Base-by-base conservation (phyloP, 306 rosid species). In the Acacia acuminata region DNA sequence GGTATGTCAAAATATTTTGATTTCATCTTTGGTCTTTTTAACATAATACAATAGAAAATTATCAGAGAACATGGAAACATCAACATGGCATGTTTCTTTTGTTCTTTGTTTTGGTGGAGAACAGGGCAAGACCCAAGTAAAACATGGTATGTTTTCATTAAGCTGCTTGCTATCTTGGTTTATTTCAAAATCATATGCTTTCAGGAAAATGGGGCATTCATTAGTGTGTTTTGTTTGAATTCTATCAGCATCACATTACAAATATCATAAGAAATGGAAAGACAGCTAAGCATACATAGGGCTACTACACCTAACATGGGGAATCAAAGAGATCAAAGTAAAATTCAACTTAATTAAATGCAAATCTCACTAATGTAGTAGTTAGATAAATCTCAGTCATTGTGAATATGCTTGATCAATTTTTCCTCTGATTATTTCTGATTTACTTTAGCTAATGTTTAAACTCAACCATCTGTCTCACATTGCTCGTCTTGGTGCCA, bases 131-230 rank as follows among this genome's bases (percentile, higher is more conserved):
- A 10, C 45, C 45, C 45, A 43, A 43, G 45, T 43, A 43, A 2
- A 43, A 43, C 45, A 9, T 43, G 45, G 45, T 2, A 72, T 56
- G 30, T 48, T 55, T 58, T 71, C 27, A 55, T 70, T 79, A 56
- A 43, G 63, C 44, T 71, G 71, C 43, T 3, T 32, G 4, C 7
- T 36, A 42, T 79, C 77, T 48, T n/a, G 19, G 45, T 27, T 42
- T 58, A 19, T 56, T 19, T 45, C 44, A 79, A 56, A 55, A 56
- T 25, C 71, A 25, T 30, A 80, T 79, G 72, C 30, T 69, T 58
- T 20, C 14, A 27, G 56, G 25, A 16, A 34, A 25, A 17, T 19
- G 22, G 34, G 10, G n/a, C 34, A 65, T 61, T 65, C 44, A 7
- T 15, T 40, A 25, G 20, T 68, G 15, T 38, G 44, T 20, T 48